These are phyloP conservation scores for Agarophyton chilense DNA, from an alignment of 23 red algal genomes.

Conservation along the genomic window DNA sequence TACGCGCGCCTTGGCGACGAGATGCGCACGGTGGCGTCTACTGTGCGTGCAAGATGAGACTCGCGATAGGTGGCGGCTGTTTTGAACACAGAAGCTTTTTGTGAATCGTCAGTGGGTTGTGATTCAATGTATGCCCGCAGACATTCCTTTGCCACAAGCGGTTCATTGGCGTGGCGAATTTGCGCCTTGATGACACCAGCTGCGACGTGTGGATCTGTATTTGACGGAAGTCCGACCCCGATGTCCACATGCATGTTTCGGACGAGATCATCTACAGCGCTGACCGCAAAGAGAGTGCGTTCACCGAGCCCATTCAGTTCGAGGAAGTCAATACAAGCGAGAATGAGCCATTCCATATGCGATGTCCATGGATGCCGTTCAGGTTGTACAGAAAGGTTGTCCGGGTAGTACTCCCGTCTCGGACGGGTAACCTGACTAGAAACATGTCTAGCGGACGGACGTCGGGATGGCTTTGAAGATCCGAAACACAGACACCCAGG, in stretches of 20 bases:
- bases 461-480: slow-evolving; percentile 6
- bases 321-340: slow-evolving; percentile 68
- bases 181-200: slow-evolving; percentile 81
- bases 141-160: slow-evolving; percentile 66
- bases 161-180: slow-evolving; percentile 67
- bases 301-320: slow-evolving; percentile 64
- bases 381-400: slow-evolving; percentile 65
- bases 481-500: slow-evolving; percentile 71
- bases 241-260: slow-evolving; percentile 52
- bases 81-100: not conserved
- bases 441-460: not conserved
- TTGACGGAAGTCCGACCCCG: slow-evolving; percentile 35
- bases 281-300: slow-evolving; percentile 73
- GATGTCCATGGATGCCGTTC: slow-evolving; percentile 46
- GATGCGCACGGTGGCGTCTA: slow-evolving; percentile 19
- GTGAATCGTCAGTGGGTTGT: not conserved
- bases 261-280: slow-evolving; percentile 71
- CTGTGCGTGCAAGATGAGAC: slow-evolving; percentile 51
- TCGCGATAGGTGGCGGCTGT: slow-evolving; percentile 16
- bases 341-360: slow-evolving; percentile 74
- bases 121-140: slow-evolving; percentile 58
- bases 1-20: slow-evolving; percentile 48
- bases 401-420: slow-evolving; percentile 63
- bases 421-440: slow-evolving; percentile 20
- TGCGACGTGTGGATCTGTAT: slow-evolving; percentile 79